Evolutionary conservation across 2,329 filamentous ascomycete genomes (phyloP), one percentile per base, ranked within the genome.

Genomic region (Talaromyces pinophilus): DNA sequence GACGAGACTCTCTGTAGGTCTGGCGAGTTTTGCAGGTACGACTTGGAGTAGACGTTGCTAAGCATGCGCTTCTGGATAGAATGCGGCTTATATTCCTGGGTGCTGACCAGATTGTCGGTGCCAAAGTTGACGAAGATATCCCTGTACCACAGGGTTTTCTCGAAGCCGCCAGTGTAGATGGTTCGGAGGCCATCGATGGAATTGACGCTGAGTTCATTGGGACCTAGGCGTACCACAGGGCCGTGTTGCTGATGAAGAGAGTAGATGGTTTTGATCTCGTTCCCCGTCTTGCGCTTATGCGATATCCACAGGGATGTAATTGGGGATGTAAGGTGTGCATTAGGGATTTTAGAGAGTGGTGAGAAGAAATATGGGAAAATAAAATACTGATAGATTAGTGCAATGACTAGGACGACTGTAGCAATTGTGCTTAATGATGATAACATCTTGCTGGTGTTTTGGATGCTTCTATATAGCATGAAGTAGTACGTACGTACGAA

Each of bases 1-100:
- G 81, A 76, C 3, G 85, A 82, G 69, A 91, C 86, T 0, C 76
- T 78, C 0, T 78, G 77, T 11, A 90, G 75, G 0, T 87, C 81
- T 0, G 78, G 72, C 4, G 88, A 91, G 5, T 81, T 79, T 66
- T 86, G 85, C 42, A 93, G 80, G 59, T 82, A 86, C 0, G 89
- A 90, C 74, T 93, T 93, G 62, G 90, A 91, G 78, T 92, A 93
- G 62, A 90, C 84, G 70, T 91, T 86, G 64, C 88, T 88, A 28
- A 93, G 79, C 85, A 92, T 89, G 19, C 90, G 85, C 74, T 92
- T 93, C 52, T 90, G 82, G 7, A 82, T 77, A 0, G 89, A 87
- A 74, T 93, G 91, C 1, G 83, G 79, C 40, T 82, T 85, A 25
- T 85, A 84, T 17, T 80, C 74, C 4, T 81, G 77, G 22, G 86